These are phyloP conservation scores for Candida methanosorbosa DNA, from an alignment of 805 yeast species.

Conservation along the genomic window DNA sequence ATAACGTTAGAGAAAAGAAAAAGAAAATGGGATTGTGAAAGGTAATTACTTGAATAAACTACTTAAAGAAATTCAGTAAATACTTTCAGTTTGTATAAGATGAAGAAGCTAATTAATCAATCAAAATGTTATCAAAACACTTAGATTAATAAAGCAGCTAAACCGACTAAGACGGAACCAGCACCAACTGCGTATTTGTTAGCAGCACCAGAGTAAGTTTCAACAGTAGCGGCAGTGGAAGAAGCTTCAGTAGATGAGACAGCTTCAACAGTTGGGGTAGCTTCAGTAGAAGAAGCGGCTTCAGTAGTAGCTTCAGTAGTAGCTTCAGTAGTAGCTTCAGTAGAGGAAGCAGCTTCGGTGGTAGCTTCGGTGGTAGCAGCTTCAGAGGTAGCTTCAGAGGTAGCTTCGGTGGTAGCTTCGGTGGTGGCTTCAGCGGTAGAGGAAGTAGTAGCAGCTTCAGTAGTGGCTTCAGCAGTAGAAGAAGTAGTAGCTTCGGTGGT, in stretches of 20 bases:
- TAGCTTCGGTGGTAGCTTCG: constrained; percentile 5
- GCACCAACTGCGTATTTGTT: constrained; percentile 9
- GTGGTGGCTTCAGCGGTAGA: constrained; percentile 4
- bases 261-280: constrained; percentile 6
- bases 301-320: constrained; percentile 3
- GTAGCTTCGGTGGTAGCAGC: constrained; percentile 11
- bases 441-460: constrained; percentile 1
- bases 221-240: constrained; percentile 3
- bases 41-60: no score
- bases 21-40: no score
- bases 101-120: no score
- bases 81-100: no score
- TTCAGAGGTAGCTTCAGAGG: constrained; percentile 11
- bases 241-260: constrained; percentile 11
- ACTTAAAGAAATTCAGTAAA: no score
- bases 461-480: constrained; percentile 3
- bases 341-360: constrained; percentile 3
- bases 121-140: no score
- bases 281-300: neutral
- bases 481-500: constrained; percentile 12
- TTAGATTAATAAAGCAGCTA: constrained; percentile 12
- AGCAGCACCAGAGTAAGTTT: constrained; percentile 7
- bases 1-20: no score
- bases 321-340: constrained; percentile 2
- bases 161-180: constrained; percentile 11